These are phyloP conservation scores for Eucalyptus albens DNA, from an alignment of 345 rosid species.

Conservation along the genomic window DNA sequence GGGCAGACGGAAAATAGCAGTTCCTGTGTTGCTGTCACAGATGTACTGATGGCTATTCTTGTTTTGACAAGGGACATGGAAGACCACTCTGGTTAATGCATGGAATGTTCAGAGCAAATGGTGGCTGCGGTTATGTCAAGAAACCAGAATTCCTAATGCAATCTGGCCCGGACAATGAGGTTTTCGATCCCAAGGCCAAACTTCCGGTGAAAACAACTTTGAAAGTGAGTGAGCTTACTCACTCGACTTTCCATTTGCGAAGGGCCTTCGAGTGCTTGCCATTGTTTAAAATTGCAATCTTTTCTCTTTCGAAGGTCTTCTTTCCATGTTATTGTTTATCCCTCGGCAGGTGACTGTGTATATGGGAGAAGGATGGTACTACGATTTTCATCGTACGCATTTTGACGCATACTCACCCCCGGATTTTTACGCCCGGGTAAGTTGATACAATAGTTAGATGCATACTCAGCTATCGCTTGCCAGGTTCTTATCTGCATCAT, in stretches of 20 bases:
- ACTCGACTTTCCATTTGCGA: not conserved
- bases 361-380: conserved; percentile 93
- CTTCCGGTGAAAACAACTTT: conserved; percentile 46
- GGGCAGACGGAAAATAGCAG: not conserved
- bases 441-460: not conserved
- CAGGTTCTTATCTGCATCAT: not conserved
- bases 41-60: not conserved
- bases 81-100: conserved; percentile 88
- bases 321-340: not conserved
- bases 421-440: conserved; percentile 74
- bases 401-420: conserved; percentile 80
- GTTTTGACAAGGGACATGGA: conserved; percentile 51
- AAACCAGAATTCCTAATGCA: conserved; percentile 59
- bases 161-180: conserved; percentile 9
- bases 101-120: conserved; percentile 88
- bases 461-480: not conserved
- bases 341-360: conserved; percentile 51
- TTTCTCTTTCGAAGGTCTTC: not conserved
- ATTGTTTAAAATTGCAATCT: too few species aligned
- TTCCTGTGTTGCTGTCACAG: not conserved
- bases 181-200: conserved; percentile 48
- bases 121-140: conserved; percentile 86
- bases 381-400: conserved; percentile 61
- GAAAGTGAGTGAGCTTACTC: conserved; percentile 20
- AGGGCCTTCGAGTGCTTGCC: not conserved